Percentiles rank a stretch among this genome's conserved stretches.
These are phyloP conservation scores for Wallacemonas rigidus DNA, from an alignment of 208 protist genomes.

Conservation along the genomic window DNA sequence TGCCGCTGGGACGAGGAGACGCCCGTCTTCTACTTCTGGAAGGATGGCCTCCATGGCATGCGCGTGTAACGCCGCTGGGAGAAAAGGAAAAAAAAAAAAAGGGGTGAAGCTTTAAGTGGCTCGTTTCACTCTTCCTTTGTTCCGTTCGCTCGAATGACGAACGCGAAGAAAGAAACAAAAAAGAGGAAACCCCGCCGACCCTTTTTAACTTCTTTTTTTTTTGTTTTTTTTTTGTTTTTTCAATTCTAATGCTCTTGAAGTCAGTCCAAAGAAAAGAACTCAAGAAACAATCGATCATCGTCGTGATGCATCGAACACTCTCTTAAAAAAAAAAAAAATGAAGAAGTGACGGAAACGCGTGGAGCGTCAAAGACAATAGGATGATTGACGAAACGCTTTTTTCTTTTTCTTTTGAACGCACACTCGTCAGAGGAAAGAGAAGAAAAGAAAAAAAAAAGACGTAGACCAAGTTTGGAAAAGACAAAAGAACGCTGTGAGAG, in stretches of 20 bases:
- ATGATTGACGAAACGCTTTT: no score
- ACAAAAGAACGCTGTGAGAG: no score
- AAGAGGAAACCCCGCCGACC: slow-evolving; percentile 5
- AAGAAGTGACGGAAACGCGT: neutral
- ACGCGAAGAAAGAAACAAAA: slow-evolving; percentile 18
- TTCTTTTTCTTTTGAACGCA: no score
- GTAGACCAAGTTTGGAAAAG: no score
- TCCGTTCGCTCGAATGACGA: no score
- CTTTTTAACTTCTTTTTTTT: slow-evolving; percentile 16
- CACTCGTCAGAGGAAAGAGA: no score
- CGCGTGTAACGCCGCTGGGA: slow-evolving; percentile 36
- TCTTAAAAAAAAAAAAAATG: slow-evolving; percentile 7
- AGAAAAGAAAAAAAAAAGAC: no score
- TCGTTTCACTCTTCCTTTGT: neutral
- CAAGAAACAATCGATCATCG: neutral
- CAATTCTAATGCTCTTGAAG: neutral
- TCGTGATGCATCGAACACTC: neutral
- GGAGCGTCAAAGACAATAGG: no score
- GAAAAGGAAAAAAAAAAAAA: slow-evolving; percentile 23
- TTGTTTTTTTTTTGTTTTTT: slow-evolving; percentile 24
- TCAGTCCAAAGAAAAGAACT: neutral
- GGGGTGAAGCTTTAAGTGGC: neutral
- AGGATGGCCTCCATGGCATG: slow-evolving; percentile 56
- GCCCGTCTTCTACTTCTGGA: slow-evolving; percentile 62
- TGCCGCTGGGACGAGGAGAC: slow-evolving; percentile 46